Base-by-base conservation (phyloP, 129 eudicot genomes). In the Daucus carota region DNA sequence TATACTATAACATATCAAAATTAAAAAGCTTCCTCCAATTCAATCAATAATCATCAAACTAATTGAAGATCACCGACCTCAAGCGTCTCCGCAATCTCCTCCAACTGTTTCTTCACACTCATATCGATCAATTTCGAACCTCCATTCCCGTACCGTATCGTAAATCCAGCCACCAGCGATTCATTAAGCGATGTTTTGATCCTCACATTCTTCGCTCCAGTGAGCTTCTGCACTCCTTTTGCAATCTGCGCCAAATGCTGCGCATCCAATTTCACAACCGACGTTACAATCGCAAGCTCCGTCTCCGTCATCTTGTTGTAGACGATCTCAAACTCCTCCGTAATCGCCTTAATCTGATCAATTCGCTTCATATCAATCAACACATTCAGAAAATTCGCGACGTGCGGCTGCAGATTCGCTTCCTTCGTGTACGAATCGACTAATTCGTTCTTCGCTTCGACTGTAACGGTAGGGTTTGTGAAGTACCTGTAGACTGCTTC, bases 31-130 rank as follows among this genome's bases (percentile, higher is more conserved):
- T 60, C 4, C 9, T 29, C 1, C 8, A 36, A 48, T 14, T 1
- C 12, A 14, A 24, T 28, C 20, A 13, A 29, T 13, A 5, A 14
- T 86, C 81, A 88, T 59, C 73, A 87, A 46, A 83, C 97, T 65
- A 92, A 77, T 40, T 87, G 88, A 79, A 92, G 73, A 41, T 87
- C 89, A 0, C 92, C 89, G 38, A 89, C 31, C 48, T 92, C 97
- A 42, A 89, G 92, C 75, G 87, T 87, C n/a, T 85, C 85, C 18
- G 98, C 96, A 62, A 93, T 90, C 48, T 88, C 96, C 76, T 89
- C 96, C 52, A 93, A 82, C 77, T 93, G 98, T 78, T 87, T 88
- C 86, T 90, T 93, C 62, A 90, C 97, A 74, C 97, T 90, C 97
- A 93, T 80, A 81, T 90, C 98, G 65, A 93, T 89, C 89, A 88